Conservation (phyloP, 805 yeast genomes). For the Vanderwaltozyma verrucispora region DNA sequence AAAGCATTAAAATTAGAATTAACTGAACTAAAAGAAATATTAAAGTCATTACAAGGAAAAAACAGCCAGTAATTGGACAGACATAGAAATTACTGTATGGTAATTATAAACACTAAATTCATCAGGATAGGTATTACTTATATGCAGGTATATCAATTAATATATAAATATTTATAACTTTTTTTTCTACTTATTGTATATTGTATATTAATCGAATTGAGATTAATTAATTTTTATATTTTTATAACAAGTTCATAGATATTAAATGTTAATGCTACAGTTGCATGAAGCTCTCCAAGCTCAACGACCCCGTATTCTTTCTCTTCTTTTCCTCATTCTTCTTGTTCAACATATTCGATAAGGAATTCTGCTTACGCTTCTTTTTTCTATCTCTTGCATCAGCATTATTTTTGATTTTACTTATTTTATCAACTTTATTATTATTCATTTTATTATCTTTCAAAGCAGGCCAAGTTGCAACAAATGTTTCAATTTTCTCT, state of each 20-base stretch:
- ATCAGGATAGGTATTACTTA: too few species aligned
- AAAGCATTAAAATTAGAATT: conserved; percentile 42
- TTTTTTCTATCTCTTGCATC: conserved; percentile 34
- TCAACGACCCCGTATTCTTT: conserved; percentile 29
- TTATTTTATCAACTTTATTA: conserved; percentile 1
- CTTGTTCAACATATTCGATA: conserved; percentile 33
- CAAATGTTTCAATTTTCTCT: conserved; percentile 5
- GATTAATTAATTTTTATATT: too few species aligned
- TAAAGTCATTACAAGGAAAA: conserved; percentile 2
- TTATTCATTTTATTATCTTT: conserved; percentile 1
- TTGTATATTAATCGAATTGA: too few species aligned
- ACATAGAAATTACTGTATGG: too few species aligned
- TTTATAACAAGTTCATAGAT: too few species aligned
- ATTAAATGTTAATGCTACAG: conserved; percentile 5
- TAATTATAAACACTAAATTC: too few species aligned
- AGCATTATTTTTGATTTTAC: conserved; percentile 7
- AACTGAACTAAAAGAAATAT: conserved; percentile 2
- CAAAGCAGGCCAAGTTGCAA: conserved; percentile 19
- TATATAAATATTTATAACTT: too few species aligned
- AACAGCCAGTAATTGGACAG: not conserved
- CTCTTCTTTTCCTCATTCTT: conserved; percentile 32
- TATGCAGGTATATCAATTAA: too few species aligned
- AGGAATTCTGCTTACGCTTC: conserved; percentile 37
- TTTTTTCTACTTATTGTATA: too few species aligned
- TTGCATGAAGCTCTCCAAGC: conserved; percentile 42